phyloP scores from a whole-genome alignment of 305 asterid species.

The Striga hermonthica region DNA sequence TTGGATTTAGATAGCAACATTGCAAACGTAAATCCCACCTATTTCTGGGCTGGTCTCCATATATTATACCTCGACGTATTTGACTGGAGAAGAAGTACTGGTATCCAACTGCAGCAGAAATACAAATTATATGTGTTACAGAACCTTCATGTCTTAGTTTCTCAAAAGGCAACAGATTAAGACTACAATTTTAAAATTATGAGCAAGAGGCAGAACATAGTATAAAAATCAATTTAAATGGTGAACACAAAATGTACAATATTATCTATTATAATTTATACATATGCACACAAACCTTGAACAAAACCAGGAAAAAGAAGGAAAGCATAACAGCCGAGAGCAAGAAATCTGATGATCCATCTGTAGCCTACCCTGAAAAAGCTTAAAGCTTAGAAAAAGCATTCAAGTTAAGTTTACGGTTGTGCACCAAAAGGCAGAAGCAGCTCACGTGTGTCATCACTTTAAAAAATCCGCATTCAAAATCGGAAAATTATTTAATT shows the following conservation, averaged over 20 bases:
- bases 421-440: no score
- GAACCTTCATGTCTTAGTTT: no score
- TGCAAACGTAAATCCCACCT: slow-evolving; percentile 45
- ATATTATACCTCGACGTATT: slow-evolving; percentile 74
- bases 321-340: slow-evolving; percentile 83
- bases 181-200: no score
- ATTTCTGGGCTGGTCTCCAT: slow-evolving; percentile 91
- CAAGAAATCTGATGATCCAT: slow-evolving; percentile 81
- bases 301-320: slow-evolving; percentile 85
- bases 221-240: not conserved
- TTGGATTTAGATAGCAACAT: not conserved
- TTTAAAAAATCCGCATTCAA: no score
- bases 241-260: slow-evolving; percentile 8
- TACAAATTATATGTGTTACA: not conserved
- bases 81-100: slow-evolving; percentile 71
- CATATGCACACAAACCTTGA: slow-evolving; percentile 57
- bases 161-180: no score
- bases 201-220: slow-evolving; percentile 1
- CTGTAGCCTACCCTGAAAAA: slow-evolving; percentile 89
- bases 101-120: slow-evolving; percentile 74
- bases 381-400: slow-evolving; percentile 37
- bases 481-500: no score
- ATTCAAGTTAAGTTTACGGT: slow-evolving; percentile 7
- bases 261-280: no score
- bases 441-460: no score